Conservation (phyloP, 148 eudicot genomes). For the Chenopodium berlandieri region DNA sequence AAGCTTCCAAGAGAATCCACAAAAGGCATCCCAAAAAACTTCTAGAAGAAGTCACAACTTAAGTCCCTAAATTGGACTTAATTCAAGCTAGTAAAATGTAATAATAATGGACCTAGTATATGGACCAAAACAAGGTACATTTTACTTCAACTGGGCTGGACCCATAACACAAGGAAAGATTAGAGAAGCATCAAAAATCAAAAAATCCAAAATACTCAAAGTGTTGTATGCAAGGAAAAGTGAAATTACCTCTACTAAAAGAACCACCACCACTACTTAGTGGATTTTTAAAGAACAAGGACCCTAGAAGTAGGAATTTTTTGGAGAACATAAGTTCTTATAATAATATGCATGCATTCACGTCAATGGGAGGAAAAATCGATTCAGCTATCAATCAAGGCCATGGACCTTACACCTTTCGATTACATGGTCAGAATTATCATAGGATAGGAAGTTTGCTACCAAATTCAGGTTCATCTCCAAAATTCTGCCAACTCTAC, state of each 20-base stretch:
- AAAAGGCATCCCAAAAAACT: too few species aligned
- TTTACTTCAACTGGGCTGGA: too few species aligned
- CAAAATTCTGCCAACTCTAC: conserved; percentile 12
- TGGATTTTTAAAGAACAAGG: neutral
- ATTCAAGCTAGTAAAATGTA: too few species aligned
- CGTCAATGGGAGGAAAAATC: conserved; percentile 9
- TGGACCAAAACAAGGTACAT: too few species aligned
- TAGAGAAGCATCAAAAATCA: neutral
- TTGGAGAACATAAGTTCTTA: conserved; percentile 9
- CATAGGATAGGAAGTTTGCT: neutral
- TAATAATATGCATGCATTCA: conserved; percentile 8
- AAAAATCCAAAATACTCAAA: neutral
- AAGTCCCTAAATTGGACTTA: too few species aligned
- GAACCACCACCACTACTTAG: neutral
- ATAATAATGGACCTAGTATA: too few species aligned
- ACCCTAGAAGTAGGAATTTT: neutral
- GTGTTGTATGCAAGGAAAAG: conserved; percentile 1
- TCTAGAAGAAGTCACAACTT: too few species aligned
- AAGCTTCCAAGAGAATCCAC: too few species aligned
- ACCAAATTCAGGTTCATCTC: neutral
- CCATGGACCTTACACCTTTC: neutral
- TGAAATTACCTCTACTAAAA: neutral
- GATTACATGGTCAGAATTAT: conserved; percentile 8
- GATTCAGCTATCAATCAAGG: neutral
- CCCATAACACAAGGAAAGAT: neutral